Evolutionary conservation across 164 flowering plant species (phyloP).

Genomic region (Buxus sempervirens): DNA sequence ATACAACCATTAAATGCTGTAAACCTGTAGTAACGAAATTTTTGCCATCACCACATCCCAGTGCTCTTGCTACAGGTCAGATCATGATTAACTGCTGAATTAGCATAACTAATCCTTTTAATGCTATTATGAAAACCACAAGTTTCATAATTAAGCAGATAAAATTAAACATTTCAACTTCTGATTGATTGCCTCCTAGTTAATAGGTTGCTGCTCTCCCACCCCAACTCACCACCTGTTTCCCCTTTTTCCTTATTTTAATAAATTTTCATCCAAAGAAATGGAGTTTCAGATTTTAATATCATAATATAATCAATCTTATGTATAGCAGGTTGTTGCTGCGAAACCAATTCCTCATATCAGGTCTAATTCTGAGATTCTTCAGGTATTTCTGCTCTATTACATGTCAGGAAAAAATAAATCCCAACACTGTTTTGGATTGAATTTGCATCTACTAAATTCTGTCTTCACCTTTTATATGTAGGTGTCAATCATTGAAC

Average conservation of each 20-base stretch:
- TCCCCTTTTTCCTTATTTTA: neutral
- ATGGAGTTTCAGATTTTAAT: neutral
- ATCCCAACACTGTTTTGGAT: neutral
- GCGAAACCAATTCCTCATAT: slow-evolving; percentile 14
- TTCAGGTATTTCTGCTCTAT: slow-evolving; percentile 27
- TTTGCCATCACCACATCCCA: neutral
- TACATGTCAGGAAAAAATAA: neutral
- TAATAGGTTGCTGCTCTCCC: too few species aligned
- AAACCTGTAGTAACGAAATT: too few species aligned
- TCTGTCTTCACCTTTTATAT: neutral
- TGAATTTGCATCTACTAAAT: neutral
- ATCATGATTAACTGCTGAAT: neutral
- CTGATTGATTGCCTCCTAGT: too few species aligned
- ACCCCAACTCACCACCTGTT: too few species aligned
- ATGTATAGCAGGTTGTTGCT: slow-evolving; percentile 17
- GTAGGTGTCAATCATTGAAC: slow-evolving; percentile 58
- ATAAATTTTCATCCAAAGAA: too few species aligned
- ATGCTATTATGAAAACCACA: neutral
- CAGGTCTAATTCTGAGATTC: slow-evolving; percentile 16
- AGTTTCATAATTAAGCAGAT: neutral
- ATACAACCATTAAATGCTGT: too few species aligned
- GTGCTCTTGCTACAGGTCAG: neutral
- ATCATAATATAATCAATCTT: neutral
- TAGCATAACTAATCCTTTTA: neutral
- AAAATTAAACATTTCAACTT: too few species aligned